Conservation (phyloP, 228 moss, liverwort and hornwort species). For the Sphagnum fallax region DNA sequence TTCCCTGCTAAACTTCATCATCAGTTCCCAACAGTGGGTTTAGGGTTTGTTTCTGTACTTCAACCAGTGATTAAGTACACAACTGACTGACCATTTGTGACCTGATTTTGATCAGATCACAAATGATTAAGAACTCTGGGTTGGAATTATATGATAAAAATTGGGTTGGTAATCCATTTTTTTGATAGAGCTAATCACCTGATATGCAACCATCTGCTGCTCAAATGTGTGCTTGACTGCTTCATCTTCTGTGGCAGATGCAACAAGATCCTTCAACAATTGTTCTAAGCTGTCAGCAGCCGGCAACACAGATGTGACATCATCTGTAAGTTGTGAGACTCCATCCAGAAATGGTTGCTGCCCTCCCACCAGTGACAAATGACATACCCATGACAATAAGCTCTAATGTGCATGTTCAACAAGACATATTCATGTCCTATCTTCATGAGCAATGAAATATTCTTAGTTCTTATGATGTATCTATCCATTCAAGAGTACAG, state of each 20-base stretch:
- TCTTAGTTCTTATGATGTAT: no score
- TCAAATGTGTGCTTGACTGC: slow-evolving; percentile 64
- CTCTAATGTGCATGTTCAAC: background rate
- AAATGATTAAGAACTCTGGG: no score
- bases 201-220: slow-evolving; percentile 78
- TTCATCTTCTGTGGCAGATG: slow-evolving; percentile 69
- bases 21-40: no score
- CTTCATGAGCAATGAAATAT: no score
- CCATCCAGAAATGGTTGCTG: slow-evolving; percentile 89
- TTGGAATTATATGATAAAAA: no score
- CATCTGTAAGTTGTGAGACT: slow-evolving; percentile 85
- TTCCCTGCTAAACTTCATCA: no score
- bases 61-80: no score
- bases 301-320: slow-evolving; percentile 85
- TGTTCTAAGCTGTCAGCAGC: slow-evolving; percentile 89
- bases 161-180: background rate
- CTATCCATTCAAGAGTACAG: no score
- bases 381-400: background rate
- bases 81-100: no score
- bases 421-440: no score
- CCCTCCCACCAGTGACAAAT: slow-evolving; percentile 4
- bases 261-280: slow-evolving; percentile 64
- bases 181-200: slow-evolving; percentile 30
- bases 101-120: no score
- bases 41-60: no score